phyloP scores from a whole-genome alignment of 768 basidiomycete genomes.

The Termitomyces sp. region DNA sequence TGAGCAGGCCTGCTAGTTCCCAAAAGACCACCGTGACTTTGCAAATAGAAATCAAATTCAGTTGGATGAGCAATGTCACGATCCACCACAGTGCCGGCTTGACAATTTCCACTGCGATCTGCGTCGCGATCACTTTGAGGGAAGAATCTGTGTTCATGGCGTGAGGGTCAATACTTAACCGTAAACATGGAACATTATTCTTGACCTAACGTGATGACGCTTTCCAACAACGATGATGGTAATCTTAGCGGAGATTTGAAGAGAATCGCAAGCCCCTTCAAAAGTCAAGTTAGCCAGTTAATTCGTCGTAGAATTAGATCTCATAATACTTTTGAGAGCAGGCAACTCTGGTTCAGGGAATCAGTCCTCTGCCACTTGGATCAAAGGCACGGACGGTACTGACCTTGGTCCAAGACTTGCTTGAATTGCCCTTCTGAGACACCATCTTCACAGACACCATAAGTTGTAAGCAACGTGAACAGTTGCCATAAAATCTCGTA shows the following conservation, averaged over 20 bases:
- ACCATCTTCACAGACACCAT: conserved; percentile 39
- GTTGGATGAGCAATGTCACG: conserved; percentile 65
- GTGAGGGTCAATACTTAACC: background rate
- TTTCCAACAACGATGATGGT: conserved; percentile 73
- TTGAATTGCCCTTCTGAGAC: conserved; percentile 54
- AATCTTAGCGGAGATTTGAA: conserved; percentile 52
- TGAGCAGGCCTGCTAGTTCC: conserved; percentile 63
- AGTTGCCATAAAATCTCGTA: conserved; percentile 20
- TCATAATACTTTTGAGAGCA: conserved; percentile 40
- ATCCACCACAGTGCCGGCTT: conserved; percentile 78
- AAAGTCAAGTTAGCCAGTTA: conserved; percentile 5
- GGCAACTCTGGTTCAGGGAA: conserved; percentile 38
- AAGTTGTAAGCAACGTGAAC: background rate
- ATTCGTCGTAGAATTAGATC: background rate
- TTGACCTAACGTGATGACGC: conserved; percentile 47
- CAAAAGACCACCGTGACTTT: conserved; percentile 72
- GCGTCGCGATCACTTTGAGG: conserved; percentile 37
- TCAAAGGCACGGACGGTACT: conserved; percentile 11
- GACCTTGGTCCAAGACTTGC: conserved; percentile 52
- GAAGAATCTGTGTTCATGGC: conserved; percentile 30
- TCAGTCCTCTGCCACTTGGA: background rate
- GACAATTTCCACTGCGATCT: conserved; percentile 71
- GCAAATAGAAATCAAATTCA: conserved; percentile 78
- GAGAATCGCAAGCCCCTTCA: conserved; percentile 50
- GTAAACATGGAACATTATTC: conserved; percentile 7